Base-by-base conservation (phyloP, 148 eudicot species). In the Rhododendron griersonianum region DNA sequence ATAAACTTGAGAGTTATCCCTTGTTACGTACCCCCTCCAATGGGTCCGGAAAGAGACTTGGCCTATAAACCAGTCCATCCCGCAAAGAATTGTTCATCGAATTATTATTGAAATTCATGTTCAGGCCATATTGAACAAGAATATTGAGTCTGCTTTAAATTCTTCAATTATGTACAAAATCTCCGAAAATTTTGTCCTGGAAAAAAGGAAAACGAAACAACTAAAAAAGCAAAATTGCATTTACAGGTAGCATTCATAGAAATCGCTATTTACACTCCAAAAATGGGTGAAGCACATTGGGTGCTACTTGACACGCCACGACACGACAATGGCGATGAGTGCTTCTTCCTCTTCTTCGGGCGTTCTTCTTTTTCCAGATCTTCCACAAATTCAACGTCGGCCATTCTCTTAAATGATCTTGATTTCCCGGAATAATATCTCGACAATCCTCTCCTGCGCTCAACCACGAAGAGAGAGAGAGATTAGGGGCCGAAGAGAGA, bases 381-480 rank as follows among this genome's bases (percentile, higher is more conserved):
- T 57, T 83, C 89, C 71, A 87, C 57, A 77, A 81, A 84, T n/a
- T 45, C 75, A 15, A 80, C 89, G 21, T 87, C 87, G 1, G 18
- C 69, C 80, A 87, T 84, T 73, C 84, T 25, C 37, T 61, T 44
- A 59, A 84, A 87, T 7, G 89, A 84, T 84, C 84, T 87, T 1
- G 89, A 80, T 81, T 87, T 76, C 3, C 86, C 89, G 0, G 89
- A 57, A 55, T 87, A 87, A 28, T 67, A 87, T 81, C 80, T 87
- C 41, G 89, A 87, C 63, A 84, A 87, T 28, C 89, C 89, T 73
- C 89, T 87, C 76, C 84, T 87, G 39, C 84, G 39, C 84, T 80
- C 7, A 30, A 71, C 39, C 14, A 14, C 2, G 16, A 4, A 23
- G 71, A 21, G 71, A 23, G 69, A 21, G 69, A 63, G 28, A 55